These are phyloP conservation scores for Mortierella antarctica DNA, from an alignment of 192 early-diverging fungal genomes.

Conservation along the genomic window DNA sequence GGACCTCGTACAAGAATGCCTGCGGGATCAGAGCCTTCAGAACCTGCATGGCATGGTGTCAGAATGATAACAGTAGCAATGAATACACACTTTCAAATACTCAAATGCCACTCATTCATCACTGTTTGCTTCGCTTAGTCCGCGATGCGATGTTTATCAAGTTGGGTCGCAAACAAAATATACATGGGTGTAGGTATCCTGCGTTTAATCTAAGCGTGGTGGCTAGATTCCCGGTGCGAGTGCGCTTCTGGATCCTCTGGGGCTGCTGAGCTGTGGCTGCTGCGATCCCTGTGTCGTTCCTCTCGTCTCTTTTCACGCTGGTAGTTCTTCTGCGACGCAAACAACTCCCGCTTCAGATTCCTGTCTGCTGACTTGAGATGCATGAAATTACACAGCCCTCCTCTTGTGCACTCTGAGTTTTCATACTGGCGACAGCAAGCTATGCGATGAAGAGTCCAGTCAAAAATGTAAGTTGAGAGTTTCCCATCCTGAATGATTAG, in stretches of 20 bases:
- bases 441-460: conserved; percentile 1
- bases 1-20: conserved; percentile 27
- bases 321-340: conserved; percentile 76
- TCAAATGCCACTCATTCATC: neutral
- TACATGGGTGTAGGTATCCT: neutral
- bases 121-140: neutral
- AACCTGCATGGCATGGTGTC: conserved; percentile 38
- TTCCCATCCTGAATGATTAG: neutral
- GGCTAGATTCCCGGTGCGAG: conserved; percentile 15
- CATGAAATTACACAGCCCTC: conserved; percentile 99
- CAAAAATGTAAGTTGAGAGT: neutral
- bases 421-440: conserved; percentile 99
- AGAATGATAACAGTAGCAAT: conserved; percentile 10
- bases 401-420: conserved; percentile 91
- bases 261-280: conserved; percentile 23
- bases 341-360: conserved; percentile 81
- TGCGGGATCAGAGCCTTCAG: conserved; percentile 14
- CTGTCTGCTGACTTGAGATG: conserved; percentile 91
- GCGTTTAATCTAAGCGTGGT: neutral
- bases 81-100: neutral
- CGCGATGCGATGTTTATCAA: conserved; percentile 2
- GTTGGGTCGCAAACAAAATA: neutral
- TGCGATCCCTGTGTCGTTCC: conserved; percentile 49
- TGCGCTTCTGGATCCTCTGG: conserved; percentile 24
- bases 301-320: conserved; percentile 63